phyloP scores from a whole-genome alignment of 305 asterid species.

The Fraxinus greggii region DNA sequence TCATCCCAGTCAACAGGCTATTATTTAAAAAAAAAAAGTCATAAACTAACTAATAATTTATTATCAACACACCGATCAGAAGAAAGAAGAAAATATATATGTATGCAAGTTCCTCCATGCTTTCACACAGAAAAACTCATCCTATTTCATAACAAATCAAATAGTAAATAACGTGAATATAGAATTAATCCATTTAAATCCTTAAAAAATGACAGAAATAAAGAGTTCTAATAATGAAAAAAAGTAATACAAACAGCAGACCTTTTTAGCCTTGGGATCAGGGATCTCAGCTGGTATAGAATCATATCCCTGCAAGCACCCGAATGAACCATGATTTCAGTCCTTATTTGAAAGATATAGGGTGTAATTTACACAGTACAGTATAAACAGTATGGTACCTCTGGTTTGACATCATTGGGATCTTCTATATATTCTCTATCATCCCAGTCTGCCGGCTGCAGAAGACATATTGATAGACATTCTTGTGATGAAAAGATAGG shows the following conservation, averaged over 20 bases:
- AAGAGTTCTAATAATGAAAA: background rate
- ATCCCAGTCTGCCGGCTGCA: slow-evolving; percentile 97
- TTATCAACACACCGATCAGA: background rate
- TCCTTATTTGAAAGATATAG: background rate
- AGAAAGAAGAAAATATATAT: background rate
- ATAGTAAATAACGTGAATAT: background rate
- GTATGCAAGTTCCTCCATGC: background rate
- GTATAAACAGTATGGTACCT: slow-evolving; percentile 37
- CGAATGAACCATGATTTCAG: background rate
- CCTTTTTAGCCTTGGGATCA: slow-evolving; percentile 89
- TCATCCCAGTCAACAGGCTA: slow-evolving; percentile 98
- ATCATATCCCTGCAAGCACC: slow-evolving; percentile 73
- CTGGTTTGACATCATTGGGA: slow-evolving; percentile 72
- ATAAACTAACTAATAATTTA: background rate
- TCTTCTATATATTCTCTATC: slow-evolving; percentile 89
- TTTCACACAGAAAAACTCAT: background rate
- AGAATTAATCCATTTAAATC: background rate
- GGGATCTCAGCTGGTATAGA: slow-evolving; percentile 90
- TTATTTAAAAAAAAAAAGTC: slow-evolving; percentile 13
- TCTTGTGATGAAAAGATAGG: background rate
- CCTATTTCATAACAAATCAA: background rate
- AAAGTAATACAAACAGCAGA: slow-evolving; percentile 19
- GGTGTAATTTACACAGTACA: background rate
- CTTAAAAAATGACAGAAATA: background rate
- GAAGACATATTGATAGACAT: background rate